Evolutionary conservation across 2,329 filamentous ascomycete species (phyloP), one percentile per base, ranked within the genome.

Genomic region (Aschersonia sp.): DNA sequence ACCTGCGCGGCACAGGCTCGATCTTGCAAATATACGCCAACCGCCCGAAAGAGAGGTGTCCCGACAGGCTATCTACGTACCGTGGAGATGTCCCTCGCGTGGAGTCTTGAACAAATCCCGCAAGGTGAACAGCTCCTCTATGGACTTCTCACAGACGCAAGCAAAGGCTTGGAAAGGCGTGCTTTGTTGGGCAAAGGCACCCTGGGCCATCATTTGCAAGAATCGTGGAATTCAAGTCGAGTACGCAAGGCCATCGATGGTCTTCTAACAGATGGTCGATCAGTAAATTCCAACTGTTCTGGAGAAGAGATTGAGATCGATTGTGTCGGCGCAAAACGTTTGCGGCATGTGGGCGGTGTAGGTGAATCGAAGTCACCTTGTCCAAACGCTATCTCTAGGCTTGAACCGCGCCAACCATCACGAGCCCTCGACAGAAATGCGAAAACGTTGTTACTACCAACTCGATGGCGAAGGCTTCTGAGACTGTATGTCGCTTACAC

Each of bases 61-160:
- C 84, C 84, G 55, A 85, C 85, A n/a, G 85, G 85, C 12, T 88
- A 89, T 58, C 82, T 89, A 48, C 75, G 84, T 35, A 83, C 82
- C 0, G 68, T 89, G 20, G 85, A 89, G 61, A 63, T 84, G 43
- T 74, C 81, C 7, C 70, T 85, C 48, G 81, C 80, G 9, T 80
- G 80, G 69, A 65, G 84, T 1, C 82, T 86, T 51, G 73, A 78
- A 50, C 74, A 75, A 48, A 72, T 79, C 38, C 71, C 77, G 10
- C 77, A 73, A 7, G 73, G 71, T 45, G 81, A 85, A 60, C 67
- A 71, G 46, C 69, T 72, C 10, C 69, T 85, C 30, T 71, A 75
- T 45, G 64, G 64, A 5, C 63, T 81, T 46, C 65, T 85, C 48
- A 70, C 69, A 6, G 62, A 68, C 28, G 64, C 69, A 40, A 62